Percentiles rank a stretch among this genome's conserved stretches.
These are phyloP conservation scores for Pittosporum tobira DNA, from an alignment of 129 eudicot genomes.

Conservation along the genomic window DNA sequence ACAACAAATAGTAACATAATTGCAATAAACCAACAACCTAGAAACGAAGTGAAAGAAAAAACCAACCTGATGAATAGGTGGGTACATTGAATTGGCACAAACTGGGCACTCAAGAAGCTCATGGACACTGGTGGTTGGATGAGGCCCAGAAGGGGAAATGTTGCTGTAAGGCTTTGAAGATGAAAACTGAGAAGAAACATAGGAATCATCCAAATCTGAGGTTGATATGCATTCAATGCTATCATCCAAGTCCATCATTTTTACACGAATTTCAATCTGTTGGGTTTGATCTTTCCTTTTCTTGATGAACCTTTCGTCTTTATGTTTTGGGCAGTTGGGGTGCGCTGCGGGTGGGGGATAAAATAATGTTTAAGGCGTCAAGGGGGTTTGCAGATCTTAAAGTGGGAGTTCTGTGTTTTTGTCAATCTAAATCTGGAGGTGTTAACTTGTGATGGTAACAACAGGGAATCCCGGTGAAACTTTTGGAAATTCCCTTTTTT, in stretches of 20 bases:
- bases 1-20: neutral
- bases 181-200: constrained; percentile 27
- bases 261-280: too few relatives aligned
- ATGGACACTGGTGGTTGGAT: constrained; percentile 43
- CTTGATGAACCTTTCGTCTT: too few relatives aligned
- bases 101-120: constrained; percentile 62
- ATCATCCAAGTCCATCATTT: constrained; percentile 29
- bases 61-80: constrained; percentile 54
- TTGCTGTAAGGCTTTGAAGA: constrained; percentile 22
- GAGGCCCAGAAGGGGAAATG: constrained; percentile 1
- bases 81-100: constrained; percentile 55
- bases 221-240: constrained; percentile 36
- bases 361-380: too few relatives aligned
- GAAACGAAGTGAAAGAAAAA: neutral
- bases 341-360: too few relatives aligned
- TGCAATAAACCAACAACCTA: neutral
- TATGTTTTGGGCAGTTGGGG: too few relatives aligned
- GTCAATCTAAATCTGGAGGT: too few relatives aligned
- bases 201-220: constrained; percentile 38
- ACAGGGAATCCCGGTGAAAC: too few relatives aligned
- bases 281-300: too few relatives aligned
- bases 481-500: too few relatives aligned
- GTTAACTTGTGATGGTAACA: too few relatives aligned
- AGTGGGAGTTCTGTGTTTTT: too few relatives aligned
- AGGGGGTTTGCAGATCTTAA: too few relatives aligned